Evolutionary conservation across 2,329 filamentous ascomycete species (phyloP), one percentile per base, ranked within the genome.

Genomic region (Colletotrichum karsti): DNA sequence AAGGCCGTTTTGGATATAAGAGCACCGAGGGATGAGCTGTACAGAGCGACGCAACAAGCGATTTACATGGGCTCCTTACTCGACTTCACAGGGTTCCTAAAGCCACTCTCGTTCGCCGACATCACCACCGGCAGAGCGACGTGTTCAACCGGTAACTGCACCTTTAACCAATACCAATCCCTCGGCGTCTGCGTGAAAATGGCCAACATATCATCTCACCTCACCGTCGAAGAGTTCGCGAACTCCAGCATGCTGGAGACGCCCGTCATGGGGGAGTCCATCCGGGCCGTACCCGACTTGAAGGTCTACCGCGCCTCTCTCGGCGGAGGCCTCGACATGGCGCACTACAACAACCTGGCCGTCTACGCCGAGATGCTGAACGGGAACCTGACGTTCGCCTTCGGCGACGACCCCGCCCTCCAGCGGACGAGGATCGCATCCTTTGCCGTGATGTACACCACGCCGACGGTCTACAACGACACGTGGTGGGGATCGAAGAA

Each of bases 71-170:
- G 37, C 3, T n/a, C 13, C 15, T n/a, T 41, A 5, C n/a, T 41
- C 7, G 15, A 42, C 39, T 18, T n/a, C 18, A 42, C 39, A 5
- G n/a, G n/a, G 4, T 42, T 33, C 4, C 24, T 18, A 24, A 13
- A 18, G 33, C 6, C 12, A 26, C 3, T n/a, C 15, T 41, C 12
- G 7, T 55, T 4, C 13, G 22, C 48, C 15, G 15, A 15, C 4
- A 30, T 15, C n/a, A 24, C 2, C 9, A 24, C 5, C 24, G 18
- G 30, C 3, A 20, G n/a, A 18, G 57, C 44, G n/a, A 12, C 35
- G 7, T 55, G 59, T 24, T 22, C 48, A 9, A 63, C 59, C 7
- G 59, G 59, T 1, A 55, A 63, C 59, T 63, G 59, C 50, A 55
- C 59, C 35, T 63, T 63, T 26, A 10, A 35, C 10, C 7, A 12